Conservation (phyloP, 2,329 filamentous ascomycete genomes). For the Penicillium capsulatum region DNA sequence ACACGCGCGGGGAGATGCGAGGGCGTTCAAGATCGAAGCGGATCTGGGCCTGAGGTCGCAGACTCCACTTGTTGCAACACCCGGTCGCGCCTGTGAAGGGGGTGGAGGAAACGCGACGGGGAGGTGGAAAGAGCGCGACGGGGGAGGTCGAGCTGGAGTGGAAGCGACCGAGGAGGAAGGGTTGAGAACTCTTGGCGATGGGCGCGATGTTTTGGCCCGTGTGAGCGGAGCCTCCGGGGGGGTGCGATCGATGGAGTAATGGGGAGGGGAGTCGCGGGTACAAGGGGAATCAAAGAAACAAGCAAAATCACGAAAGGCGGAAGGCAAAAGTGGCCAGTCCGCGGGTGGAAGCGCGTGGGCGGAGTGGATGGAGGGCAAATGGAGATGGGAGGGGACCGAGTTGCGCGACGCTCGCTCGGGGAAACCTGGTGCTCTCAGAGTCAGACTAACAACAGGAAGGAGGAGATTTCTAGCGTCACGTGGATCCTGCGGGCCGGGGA, state of each 20-base stretch:
- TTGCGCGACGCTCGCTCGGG: conserved; percentile 36
- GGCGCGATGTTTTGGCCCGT: conserved; percentile 30
- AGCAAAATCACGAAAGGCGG: conserved; percentile 12
- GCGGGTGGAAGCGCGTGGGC: conserved; percentile 32
- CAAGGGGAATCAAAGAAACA: conserved; percentile 19
- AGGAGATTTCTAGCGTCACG: conserved; percentile 35
- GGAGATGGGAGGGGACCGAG: conserved; percentile 38
- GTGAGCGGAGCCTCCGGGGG: conserved; percentile 24
- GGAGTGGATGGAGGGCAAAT: conserved; percentile 33
- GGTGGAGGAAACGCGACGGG: conserved; percentile 21
- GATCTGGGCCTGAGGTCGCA: conserved; percentile 15
- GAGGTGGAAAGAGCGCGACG: conserved; percentile 19
- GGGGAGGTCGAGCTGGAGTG: conserved; percentile 21
- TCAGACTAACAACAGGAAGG: conserved; percentile 30
- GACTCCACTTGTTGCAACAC: conserved; percentile 19
- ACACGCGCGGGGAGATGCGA: conserved; percentile 15
- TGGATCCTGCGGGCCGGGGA: conserved; percentile 9
- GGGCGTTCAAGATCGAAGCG: conserved; percentile 18
- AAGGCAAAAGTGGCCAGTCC: conserved; percentile 7
- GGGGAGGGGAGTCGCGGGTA: conserved; percentile 18
- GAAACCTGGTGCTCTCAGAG: conserved; percentile 37
- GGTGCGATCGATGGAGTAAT: conserved; percentile 26
- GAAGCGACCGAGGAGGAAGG: conserved; percentile 23
- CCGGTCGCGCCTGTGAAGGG: conserved; percentile 22
- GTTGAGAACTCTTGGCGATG: conserved; percentile 33